phyloP scores from a whole-genome alignment of 1,284 basidiomycete species.

The Coniferiporia weirii region DNA sequence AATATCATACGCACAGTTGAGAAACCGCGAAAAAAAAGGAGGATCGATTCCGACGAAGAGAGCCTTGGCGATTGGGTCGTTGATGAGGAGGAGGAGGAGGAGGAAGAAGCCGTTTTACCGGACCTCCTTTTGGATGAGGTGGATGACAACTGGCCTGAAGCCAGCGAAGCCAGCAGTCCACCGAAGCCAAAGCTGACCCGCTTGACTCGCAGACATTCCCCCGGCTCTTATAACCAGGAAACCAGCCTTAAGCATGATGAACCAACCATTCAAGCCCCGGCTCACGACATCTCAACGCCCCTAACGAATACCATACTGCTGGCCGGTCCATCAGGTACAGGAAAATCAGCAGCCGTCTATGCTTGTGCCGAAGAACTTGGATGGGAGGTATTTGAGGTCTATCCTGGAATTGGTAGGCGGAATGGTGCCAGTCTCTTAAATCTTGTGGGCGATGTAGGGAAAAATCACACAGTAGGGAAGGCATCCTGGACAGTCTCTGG shows the following conservation, averaged over 20 bases:
- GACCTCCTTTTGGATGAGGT: constrained; percentile 19
- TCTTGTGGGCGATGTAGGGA: constrained; percentile 89
- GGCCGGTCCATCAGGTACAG: constrained; percentile 76
- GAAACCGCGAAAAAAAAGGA: constrained; percentile 21
- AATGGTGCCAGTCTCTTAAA: constrained; percentile 74
- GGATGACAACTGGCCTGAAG: constrained; percentile 14
- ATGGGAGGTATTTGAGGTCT: constrained; percentile 96
- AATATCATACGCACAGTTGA: constrained; percentile 23
- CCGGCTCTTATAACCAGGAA: neutral
- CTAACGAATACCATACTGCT: constrained; percentile 86
- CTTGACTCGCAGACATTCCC: constrained; percentile 5
- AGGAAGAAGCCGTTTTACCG: constrained; percentile 28
- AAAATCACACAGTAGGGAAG: constrained; percentile 75
- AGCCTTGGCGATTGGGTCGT: constrained; percentile 28
- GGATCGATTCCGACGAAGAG: constrained; percentile 23
- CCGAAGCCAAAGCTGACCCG: constrained; percentile 14
- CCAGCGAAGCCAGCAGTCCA: constrained; percentile 8
- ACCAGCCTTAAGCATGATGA: neutral
- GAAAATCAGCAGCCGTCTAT: constrained; percentile 91
- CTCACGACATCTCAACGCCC: constrained; percentile 36
- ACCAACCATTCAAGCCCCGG: constrained; percentile 13
- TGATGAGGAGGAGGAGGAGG: constrained; percentile 29
- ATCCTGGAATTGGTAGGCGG: constrained; percentile 89
- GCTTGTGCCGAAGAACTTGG: constrained; percentile 91
- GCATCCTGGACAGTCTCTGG: neutral